Conservation (phyloP, 2,329 filamentous ascomycete species). For the Penicillium concentricum region DNA sequence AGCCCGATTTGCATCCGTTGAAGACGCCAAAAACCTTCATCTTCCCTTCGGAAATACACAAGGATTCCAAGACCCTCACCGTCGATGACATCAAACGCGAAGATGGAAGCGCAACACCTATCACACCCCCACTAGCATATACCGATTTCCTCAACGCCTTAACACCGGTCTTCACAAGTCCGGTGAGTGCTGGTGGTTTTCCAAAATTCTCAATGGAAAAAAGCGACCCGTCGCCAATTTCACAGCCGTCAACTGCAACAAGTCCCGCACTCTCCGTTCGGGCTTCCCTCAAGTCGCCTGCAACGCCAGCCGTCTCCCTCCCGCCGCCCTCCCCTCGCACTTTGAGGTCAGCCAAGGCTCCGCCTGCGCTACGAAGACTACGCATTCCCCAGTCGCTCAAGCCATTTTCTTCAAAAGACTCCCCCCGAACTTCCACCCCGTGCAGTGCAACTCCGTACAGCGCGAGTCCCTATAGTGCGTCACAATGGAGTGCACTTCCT, state of each 20-base stretch:
- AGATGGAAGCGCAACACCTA: conserved; percentile 72
- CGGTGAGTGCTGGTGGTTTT: conserved; percentile 53
- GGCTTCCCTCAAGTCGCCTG: not conserved
- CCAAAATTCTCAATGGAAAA: not conserved
- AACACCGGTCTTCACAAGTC: conserved; percentile 67
- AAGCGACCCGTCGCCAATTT: conserved; percentile 25
- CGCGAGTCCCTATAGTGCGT: not conserved
- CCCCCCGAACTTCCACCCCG: not conserved
- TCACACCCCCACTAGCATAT: conserved; percentile 86
- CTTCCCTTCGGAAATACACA: conserved; percentile 57
- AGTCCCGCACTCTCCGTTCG: not conserved
- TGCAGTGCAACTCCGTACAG: conserved; percentile 2
- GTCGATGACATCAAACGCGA: conserved; percentile 69
- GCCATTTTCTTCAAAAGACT: not conserved
- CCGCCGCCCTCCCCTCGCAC: conserved; percentile 50
- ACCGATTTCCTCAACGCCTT: conserved; percentile 88
- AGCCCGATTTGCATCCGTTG: conserved; percentile 42
- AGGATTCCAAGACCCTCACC: conserved; percentile 55
- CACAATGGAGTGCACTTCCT: not conserved
- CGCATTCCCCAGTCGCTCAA: conserved; percentile 5
- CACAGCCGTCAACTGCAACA: not conserved
- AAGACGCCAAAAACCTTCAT: conserved; percentile 46
- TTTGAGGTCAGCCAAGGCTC: not conserved
- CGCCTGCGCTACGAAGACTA: conserved; percentile 2
- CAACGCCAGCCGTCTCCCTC: conserved; percentile 52